Evolutionary conservation across 2,329 filamentous ascomycete species (phyloP), one percentile per base, ranked within the genome.

Genomic region (Diaporthe caulivora): DNA sequence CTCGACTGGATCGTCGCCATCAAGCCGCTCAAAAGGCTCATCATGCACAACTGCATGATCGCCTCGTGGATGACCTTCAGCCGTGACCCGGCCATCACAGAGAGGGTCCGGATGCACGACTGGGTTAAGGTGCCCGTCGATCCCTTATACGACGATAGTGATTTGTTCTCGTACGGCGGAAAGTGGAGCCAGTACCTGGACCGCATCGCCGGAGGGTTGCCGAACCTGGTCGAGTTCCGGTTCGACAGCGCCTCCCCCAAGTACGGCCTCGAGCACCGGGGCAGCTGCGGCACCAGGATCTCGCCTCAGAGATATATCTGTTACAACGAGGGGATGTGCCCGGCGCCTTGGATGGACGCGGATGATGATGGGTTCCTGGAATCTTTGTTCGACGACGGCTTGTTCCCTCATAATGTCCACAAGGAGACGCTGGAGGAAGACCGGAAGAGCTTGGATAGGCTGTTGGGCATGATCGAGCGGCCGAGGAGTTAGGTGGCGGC

Each of bases 121-220:
- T 73, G 72, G 72, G 15, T 21, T 18, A 29, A 1, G 24, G 5
- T 60, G 15, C 21, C 37, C 13, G 49, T 44, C 2, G 31, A 24
- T 6, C 34, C 34, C 34, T 34, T 34, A 5, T 1, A 40, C 4
- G 7, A 18, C 2, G 15, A 21, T 7, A 15, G 6, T 5, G 68
- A 55, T 8, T 10, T 18, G 18, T 73, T 42, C 21, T 15, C 57
- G 15, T 73, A 73, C 49, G 29, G 70, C n/a, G 72, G 72, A 1
- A 73, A 34, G 18, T 73, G 72, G 72, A 71, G 68, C 51, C 67
- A 73, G 10, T 49, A 49, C 9, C 64, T 73, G 51, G 40, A 26
- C 24, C 69, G 55, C 40, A 44, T 73, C 29, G 40, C 58, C 18
- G 58, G 40, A 29, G 58, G 31, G 10, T n/a, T 73, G 11, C 72